A percentile compares a stretch with the other conserved stretches of the same genome.
These are phyloP conservation scores for Zalaria obscura DNA, from an alignment of 2,329 filamentous ascomycete species.

Conservation along the genomic window DNA sequence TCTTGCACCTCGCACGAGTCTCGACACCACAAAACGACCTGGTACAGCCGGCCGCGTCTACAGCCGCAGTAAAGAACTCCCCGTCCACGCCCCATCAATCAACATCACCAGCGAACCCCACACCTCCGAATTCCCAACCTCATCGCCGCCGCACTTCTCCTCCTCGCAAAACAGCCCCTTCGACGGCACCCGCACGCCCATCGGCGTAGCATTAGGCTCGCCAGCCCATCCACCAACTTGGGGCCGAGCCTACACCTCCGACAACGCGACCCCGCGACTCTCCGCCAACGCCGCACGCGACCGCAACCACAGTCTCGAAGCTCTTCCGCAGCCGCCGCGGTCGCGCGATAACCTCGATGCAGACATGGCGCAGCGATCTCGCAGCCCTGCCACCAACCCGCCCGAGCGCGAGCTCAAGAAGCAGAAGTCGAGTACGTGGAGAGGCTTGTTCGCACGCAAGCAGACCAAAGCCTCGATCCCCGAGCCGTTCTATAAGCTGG, in stretches of 20 bases:
- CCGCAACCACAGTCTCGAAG: background rate
- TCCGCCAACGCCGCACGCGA: background rate
- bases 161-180: too few relatives aligned
- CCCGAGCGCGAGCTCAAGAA: slow-evolving; percentile 3
- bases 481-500: background rate
- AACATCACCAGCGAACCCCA: too few relatives aligned
- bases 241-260: background rate
- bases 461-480: slow-evolving; percentile 2
- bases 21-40: too few relatives aligned
- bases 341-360: too few relatives aligned
- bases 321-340: background rate
- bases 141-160: too few relatives aligned
- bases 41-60: too few relatives aligned
- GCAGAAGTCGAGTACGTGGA: slow-evolving; percentile 5
- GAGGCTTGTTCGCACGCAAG: slow-evolving; percentile 3
- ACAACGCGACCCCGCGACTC: background rate
- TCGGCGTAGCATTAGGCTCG: background rate
- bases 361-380: too few relatives aligned
- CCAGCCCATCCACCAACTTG: background rate
- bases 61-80: too few relatives aligned
- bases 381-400: background rate
- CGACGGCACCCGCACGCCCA: background rate
- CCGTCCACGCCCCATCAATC: too few relatives aligned
- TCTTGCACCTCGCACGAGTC: too few relatives aligned
- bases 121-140: too few relatives aligned